phyloP scores from a whole-genome alignment of 163 green algal genomes.

The Chlorella variabilis region DNA sequence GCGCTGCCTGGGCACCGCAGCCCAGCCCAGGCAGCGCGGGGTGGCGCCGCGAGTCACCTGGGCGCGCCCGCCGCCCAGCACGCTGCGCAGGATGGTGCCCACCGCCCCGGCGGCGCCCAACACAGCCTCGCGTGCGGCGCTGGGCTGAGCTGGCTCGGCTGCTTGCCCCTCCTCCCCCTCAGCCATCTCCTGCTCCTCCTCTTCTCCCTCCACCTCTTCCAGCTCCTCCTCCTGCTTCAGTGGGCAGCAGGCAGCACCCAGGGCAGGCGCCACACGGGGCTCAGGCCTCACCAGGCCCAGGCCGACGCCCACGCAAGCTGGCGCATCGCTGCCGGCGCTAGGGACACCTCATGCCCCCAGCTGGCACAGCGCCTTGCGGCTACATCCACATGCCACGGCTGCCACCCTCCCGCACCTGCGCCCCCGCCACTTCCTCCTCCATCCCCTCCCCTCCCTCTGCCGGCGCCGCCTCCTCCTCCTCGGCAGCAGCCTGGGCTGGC shows the following conservation, averaged over 20 bases:
- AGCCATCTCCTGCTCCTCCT: background rate
- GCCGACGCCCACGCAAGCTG: too few relatives aligned
- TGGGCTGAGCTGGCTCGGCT: background rate
- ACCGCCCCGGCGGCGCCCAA: background rate
- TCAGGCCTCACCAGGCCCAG: too few relatives aligned
- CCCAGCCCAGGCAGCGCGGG: too few relatives aligned
- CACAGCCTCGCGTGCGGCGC: background rate
- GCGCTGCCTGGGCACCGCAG: too few relatives aligned
- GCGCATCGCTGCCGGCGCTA: too few relatives aligned
- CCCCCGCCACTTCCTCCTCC: background rate
- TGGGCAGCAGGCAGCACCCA: background rate
- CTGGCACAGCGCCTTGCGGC: too few relatives aligned
- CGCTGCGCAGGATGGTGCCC: background rate
- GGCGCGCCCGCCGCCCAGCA: background rate
- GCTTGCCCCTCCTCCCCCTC: constrained; percentile 12
- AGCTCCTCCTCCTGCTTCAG: background rate
- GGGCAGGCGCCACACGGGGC: too few relatives aligned
- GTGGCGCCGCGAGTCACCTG: too few relatives aligned
- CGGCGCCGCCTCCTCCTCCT: background rate
- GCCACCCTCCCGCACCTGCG: background rate
- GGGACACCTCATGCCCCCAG: too few relatives aligned
- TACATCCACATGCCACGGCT: too few relatives aligned
- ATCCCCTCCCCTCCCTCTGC: background rate
- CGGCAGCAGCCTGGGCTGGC: background rate
- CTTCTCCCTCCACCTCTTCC: constrained; percentile 2